Evolutionary conservation across 1,139 yeast species (phyloP).

Genomic region (Geotrichum macrosporum): DNA sequence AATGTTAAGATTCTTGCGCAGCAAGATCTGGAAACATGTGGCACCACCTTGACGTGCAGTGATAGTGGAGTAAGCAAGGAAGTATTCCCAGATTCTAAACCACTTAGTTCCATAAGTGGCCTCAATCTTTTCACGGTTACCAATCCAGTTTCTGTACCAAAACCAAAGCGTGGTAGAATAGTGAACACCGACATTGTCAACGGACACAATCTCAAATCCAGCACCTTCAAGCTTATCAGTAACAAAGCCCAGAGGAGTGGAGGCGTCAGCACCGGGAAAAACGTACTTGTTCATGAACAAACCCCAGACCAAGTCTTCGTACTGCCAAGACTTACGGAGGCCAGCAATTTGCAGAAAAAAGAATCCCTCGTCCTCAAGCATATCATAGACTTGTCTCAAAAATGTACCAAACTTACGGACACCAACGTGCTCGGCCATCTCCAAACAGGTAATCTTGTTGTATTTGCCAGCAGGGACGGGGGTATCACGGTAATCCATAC

Average conservation of each 20-base stretch:
- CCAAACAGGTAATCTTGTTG: slow-evolving; percentile 84
- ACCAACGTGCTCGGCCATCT: slow-evolving; percentile 97
- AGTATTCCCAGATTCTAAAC: slow-evolving; percentile 93
- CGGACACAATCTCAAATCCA: slow-evolving; percentile 79
- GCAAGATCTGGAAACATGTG: slow-evolving; percentile 82
- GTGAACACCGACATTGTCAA: slow-evolving; percentile 89
- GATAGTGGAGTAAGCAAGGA: slow-evolving; percentile 75
- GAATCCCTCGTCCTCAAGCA: slow-evolving; percentile 87
- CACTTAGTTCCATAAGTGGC: slow-evolving; percentile 83
- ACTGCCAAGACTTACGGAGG: slow-evolving; percentile 88
- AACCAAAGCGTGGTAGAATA: slow-evolving; percentile 89
- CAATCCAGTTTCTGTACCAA: slow-evolving; percentile 95
- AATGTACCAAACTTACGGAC: slow-evolving; percentile 75
- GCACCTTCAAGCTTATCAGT: slow-evolving; percentile 70
- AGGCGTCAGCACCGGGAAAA: slow-evolving; percentile 97
- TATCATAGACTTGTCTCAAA: slow-evolving; percentile 73
- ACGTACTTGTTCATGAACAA: slow-evolving; percentile 92
- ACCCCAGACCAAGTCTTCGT: slow-evolving; percentile 92
- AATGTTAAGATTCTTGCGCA: slow-evolving; percentile 83
- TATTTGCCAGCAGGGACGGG: slow-evolving; percentile 73
- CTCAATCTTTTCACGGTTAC: slow-evolving; percentile 70
- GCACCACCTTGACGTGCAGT: slow-evolving; percentile 93
- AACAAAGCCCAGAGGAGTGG: slow-evolving; percentile 86
- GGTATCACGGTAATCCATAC: slow-evolving; percentile 87
- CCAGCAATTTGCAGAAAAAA: slow-evolving; percentile 90